Conservation (phyloP, 176 grass and related monocot species). For the Neostapfia colusana region DNA sequence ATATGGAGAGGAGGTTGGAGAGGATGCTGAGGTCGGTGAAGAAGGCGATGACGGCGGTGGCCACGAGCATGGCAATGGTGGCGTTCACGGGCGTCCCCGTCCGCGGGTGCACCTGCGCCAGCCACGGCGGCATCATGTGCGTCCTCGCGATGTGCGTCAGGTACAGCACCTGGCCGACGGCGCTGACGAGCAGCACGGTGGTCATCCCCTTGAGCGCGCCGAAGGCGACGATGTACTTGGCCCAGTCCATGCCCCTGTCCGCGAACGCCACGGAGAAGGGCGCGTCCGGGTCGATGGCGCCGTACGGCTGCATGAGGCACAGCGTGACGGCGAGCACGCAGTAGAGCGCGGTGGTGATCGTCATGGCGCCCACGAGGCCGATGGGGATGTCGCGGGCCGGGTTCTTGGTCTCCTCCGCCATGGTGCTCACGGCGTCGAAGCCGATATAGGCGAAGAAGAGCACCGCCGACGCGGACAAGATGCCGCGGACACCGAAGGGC, state of each 20-base stretch:
- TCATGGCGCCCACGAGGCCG: conserved; percentile 75
- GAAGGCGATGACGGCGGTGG: conserved; percentile 59
- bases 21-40: conserved; percentile 61
- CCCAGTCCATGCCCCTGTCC: conserved; percentile 55
- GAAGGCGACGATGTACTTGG: conserved; percentile 70
- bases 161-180: conserved; percentile 62
- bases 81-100: conserved; percentile 61
- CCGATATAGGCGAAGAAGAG: conserved; percentile 94
- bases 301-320: conserved; percentile 63
- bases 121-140: conserved; percentile 64
- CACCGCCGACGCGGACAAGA: conserved; percentile 70
- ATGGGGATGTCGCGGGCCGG: conserved; percentile 69
- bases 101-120: conserved; percentile 46
- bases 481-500: conserved; percentile 54
- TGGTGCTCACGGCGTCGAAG: conserved; percentile 87
- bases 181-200: conserved; percentile 63
- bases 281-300: conserved; percentile 47
- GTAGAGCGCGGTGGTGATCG: conserved; percentile 47
- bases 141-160: conserved; percentile 67
- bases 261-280: conserved; percentile 62
- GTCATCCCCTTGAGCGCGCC: conserved; percentile 82
- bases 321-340: conserved; percentile 55
- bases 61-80: conserved; percentile 62
- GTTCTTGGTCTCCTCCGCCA: conserved; percentile 88
- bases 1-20: conserved; percentile 64